Evolutionary conservation across 805 yeast genomes (phyloP).

Genomic region (Cyberlindnera subsufficiens): DNA sequence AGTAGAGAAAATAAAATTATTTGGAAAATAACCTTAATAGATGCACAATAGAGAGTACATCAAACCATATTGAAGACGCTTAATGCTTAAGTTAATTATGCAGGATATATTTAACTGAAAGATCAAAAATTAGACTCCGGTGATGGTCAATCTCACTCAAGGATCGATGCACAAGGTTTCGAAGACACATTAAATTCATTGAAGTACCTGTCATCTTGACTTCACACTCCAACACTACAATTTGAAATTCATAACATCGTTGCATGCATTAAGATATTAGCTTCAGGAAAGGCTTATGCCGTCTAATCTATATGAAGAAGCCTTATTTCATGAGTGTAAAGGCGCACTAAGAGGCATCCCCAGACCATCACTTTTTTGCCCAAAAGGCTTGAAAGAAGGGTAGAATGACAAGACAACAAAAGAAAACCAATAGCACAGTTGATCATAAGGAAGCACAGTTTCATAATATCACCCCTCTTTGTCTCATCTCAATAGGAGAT

Average conservation of each 20-base stretch:
- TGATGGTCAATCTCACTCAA: too few species aligned
- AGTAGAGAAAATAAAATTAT: too few species aligned
- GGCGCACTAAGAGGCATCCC: too few species aligned
- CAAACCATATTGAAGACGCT: too few species aligned
- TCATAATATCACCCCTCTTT: neutral
- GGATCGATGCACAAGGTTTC: too few species aligned
- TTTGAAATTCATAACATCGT: neutral
- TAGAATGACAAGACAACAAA: neutral
- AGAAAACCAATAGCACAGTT: neutral
- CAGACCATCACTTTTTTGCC: neutral
- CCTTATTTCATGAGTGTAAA: neutral
- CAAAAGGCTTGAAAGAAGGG: neutral
- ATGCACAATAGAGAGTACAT: too few species aligned
- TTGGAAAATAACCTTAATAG: too few species aligned
- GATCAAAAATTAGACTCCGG: too few species aligned
- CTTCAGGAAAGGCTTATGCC: neutral
- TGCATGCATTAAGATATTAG: slow-evolving; percentile 2
- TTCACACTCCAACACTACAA: neutral
- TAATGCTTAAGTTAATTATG: too few species aligned
- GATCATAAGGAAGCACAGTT: neutral
- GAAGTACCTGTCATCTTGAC: neutral
- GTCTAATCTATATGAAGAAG: neutral
- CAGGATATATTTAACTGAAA: too few species aligned
- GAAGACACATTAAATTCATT: too few species aligned
- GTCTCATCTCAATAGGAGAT: neutral